Percentiles rank a stretch among this genome's conserved stretches.
phyloP scores from a whole-genome alignment of 768 basidiomycete species.

The Lactarius evosmus region DNA sequence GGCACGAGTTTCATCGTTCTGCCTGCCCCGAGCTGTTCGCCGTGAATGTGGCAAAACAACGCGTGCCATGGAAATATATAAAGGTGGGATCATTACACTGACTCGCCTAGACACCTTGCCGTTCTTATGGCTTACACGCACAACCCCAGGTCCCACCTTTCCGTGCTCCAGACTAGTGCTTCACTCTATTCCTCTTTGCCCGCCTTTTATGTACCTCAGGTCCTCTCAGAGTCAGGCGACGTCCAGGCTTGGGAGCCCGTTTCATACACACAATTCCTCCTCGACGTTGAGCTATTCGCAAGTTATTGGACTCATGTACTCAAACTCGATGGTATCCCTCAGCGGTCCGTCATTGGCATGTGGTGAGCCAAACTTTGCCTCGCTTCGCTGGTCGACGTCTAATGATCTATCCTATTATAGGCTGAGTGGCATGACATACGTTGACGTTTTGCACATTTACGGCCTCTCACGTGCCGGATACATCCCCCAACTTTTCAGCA shows the following conservation, averaged over 20 bases:
- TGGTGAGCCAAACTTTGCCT: slow-evolving; percentile 48
- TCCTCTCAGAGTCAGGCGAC: slow-evolving; percentile 41
- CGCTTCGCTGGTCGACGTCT: neutral
- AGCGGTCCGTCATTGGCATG: slow-evolving; percentile 62
- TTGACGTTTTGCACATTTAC: slow-evolving; percentile 70
- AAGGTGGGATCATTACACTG: slow-evolving; percentile 14
- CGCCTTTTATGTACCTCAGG: slow-evolving; percentile 59
- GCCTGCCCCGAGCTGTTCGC: slow-evolving; percentile 24
- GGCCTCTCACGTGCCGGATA: slow-evolving; percentile 73
- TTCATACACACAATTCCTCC: slow-evolving; percentile 60
- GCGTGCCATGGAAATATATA: slow-evolving; percentile 25
- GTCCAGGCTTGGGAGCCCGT: slow-evolving; percentile 56
- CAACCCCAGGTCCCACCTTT: slow-evolving; percentile 49
- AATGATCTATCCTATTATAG: slow-evolving; percentile 37
- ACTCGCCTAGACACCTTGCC: slow-evolving; percentile 13
- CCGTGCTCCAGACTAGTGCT: slow-evolving; percentile 58
- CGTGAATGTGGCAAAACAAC: slow-evolving; percentile 20
- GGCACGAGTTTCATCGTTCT: slow-evolving; percentile 26
- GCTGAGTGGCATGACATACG: slow-evolving; percentile 70
- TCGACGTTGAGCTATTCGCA: slow-evolving; percentile 63
- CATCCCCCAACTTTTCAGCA: slow-evolving; percentile 73
- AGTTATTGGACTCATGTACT: slow-evolving; percentile 60
- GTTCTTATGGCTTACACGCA: slow-evolving; percentile 15
- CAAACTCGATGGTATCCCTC: slow-evolving; percentile 43
- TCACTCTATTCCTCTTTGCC: slow-evolving; percentile 45